Conservation (phyloP, 371 early-diverging fungal genomes). For the Dichotomocladium elegans region DNA sequence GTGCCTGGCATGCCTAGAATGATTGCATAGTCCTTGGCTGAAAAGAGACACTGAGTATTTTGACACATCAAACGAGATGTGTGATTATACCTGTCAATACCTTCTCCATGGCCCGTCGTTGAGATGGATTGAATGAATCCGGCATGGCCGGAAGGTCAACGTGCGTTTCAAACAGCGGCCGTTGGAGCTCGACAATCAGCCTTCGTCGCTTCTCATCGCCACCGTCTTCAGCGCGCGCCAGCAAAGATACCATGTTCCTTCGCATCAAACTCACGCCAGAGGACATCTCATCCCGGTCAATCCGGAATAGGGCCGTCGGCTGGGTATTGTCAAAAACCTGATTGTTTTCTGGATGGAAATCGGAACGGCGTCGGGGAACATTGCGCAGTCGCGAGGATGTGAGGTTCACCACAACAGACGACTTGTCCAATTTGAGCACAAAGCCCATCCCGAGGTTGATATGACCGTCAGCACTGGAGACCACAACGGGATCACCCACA, state of each 20-base stretch:
- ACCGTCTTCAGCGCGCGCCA: constrained; percentile 40
- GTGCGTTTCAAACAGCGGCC: constrained; percentile 55
- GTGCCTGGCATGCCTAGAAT: constrained; percentile 99
- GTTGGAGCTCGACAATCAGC: constrained; percentile 79
- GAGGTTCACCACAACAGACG: constrained; percentile 51
- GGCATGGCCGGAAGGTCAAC: background rate
- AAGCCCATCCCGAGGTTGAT: constrained; percentile 79
- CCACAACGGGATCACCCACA: constrained; percentile 79
- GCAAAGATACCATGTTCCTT: constrained; percentile 72
- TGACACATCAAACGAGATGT: background rate
- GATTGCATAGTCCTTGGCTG: constrained; percentile 85
- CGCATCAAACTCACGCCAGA: constrained; percentile 65
- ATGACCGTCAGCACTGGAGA: constrained; percentile 74
- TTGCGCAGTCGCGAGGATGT: constrained; percentile 69
- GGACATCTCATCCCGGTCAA: constrained; percentile 83
- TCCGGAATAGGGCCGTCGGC: constrained; percentile 50
- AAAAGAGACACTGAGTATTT: background rate
- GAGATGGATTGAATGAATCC: constrained; percentile 61
- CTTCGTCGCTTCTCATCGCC: constrained; percentile 49
- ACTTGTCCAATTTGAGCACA: constrained; percentile 47
- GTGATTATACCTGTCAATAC: constrained; percentile 42
- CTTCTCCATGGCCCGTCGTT: constrained; percentile 54
- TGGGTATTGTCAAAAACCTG: constrained; percentile 1
- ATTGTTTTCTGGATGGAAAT: constrained; percentile 37
- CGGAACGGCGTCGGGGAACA: constrained; percentile 38